A percentile compares a stretch with the other conserved stretches of the same genome.
Conservation (phyloP, 495 filamentous ascomycete genomes). For the Neurospora sp. region DNA sequence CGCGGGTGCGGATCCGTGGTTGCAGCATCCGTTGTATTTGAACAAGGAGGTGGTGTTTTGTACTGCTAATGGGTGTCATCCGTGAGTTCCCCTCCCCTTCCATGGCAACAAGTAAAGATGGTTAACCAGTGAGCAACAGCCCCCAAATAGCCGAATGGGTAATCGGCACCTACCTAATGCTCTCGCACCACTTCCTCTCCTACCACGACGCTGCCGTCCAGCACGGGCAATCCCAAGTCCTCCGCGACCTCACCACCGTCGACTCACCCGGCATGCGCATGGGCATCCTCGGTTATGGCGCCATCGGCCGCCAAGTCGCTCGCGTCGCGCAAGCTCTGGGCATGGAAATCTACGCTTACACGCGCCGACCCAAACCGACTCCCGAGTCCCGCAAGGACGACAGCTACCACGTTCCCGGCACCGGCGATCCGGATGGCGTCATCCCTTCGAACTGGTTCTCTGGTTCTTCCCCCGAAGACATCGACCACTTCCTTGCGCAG, state of each 20-base stretch:
- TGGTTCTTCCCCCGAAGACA: slow-evolving; percentile 47
- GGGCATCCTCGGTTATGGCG: slow-evolving; percentile 71
- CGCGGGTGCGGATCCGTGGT: slow-evolving; percentile 25
- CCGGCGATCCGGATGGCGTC: slow-evolving; percentile 64
- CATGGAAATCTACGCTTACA: slow-evolving; percentile 76
- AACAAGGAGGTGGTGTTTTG: slow-evolving; percentile 19
- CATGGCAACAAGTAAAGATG: not conserved
- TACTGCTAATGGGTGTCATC: slow-evolving; percentile 22
- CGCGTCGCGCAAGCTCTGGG: slow-evolving; percentile 61
- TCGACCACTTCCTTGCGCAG: slow-evolving; percentile 56
- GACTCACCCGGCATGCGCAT: slow-evolving; percentile 26
- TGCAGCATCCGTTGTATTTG: slow-evolving; percentile 16
- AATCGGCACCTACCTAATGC: slow-evolving; percentile 27
- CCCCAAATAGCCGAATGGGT: slow-evolving; percentile 38
- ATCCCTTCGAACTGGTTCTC: slow-evolving; percentile 67
- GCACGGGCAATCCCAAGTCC: not conserved
- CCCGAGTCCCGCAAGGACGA: slow-evolving; percentile 48
- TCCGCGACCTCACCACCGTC: not conserved
- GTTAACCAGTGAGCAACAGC: slow-evolving; percentile 2
- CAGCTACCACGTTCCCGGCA: slow-evolving; percentile 62
- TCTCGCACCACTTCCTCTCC: slow-evolving; percentile 14
- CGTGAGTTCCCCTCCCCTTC: not conserved
- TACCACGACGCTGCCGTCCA: slow-evolving; percentile 2
- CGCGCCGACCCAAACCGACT: slow-evolving; percentile 48
- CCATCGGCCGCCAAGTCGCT: slow-evolving; percentile 64